Base-by-base conservation (phyloP, 306 rosid species). In the Luffa acutangula region DNA sequence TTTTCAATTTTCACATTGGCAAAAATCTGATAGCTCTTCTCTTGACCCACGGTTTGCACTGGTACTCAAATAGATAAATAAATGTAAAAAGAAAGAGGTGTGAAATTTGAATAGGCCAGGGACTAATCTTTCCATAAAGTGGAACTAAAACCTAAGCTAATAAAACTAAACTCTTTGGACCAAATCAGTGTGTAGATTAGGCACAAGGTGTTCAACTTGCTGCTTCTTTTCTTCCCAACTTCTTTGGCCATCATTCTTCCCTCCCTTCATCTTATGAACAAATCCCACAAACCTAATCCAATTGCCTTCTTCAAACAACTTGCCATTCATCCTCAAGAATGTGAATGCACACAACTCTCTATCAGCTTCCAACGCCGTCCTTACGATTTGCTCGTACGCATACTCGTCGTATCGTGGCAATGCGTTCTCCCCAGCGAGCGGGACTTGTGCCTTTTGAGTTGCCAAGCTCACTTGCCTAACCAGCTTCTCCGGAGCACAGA, bases 201-300 rank as follows among this genome's bases (percentile, higher is more conserved):
- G 91, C 82, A 92, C 96, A n/a, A 85, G 87, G 64, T 89, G 91
- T 82, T 92, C 97, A 0, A 94, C 92, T 81, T 93, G 92, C 76
- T 96, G 85, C 87, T 95, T 97, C 80, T 90, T 86, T 76, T 93
- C 84, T 54, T 95, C 99, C 93, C 86, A 14, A 82, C 97, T 91
- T 80, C 82, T 91, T 6, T 82, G 63, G 2, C 83, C 65, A 15
- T 77, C 65, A 15, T 77, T 48, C 80, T 89, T 93, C 45, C 92
- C 97, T 85, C 87, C 97, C 77, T 88, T 96, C 93, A 96, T 93
- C 87, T 89, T 90, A 85, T 91, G 91, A 85, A 96, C 99, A 86
- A 96, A 93, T 0, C 84, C 87, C 79, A 90, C 96, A 83, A 96
- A 96, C 49, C 84, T 84, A 62, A 94, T 86, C 98, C 98, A 91